Percentiles rank a stretch among this genome's conserved stretches.
Conservation (phyloP, 371 early-diverging fungal species). For the Modicella reniformis region DNA sequence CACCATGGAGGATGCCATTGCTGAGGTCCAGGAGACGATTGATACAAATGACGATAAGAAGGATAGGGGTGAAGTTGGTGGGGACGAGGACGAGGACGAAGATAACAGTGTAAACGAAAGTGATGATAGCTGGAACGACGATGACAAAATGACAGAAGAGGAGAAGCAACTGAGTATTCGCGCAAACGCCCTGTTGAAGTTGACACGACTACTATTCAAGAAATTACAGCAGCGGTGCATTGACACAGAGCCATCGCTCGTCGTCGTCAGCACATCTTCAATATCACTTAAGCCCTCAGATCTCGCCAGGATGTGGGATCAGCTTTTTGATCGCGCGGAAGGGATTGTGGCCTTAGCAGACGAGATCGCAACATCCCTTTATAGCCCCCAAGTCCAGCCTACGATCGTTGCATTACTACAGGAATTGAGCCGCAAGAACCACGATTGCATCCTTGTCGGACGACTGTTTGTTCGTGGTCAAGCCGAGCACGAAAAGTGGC, state of each 20-base stretch:
- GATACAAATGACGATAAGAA: slow-evolving; percentile 45
- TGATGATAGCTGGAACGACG: slow-evolving; percentile 50
- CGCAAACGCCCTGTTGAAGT: slow-evolving; percentile 38
- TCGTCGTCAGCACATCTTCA: slow-evolving; percentile 3
- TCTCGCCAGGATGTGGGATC: slow-evolving; percentile 52
- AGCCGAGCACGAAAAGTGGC: slow-evolving; percentile 49
- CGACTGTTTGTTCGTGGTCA: slow-evolving; percentile 49
- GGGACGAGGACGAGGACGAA: slow-evolving; percentile 21
- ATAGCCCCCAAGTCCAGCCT: slow-evolving; percentile 39
- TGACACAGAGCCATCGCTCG: slow-evolving; percentile 23
- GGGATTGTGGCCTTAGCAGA: slow-evolving; percentile 45
- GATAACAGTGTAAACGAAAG: slow-evolving; percentile 38
- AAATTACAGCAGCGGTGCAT: slow-evolving; percentile 52
- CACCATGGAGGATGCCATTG: slow-evolving; percentile 50
- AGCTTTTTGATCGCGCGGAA: slow-evolving; percentile 38
- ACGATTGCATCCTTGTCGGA: slow-evolving; percentile 45
- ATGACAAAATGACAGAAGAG: slow-evolving; percentile 50
- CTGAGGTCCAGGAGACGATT: slow-evolving; percentile 52
- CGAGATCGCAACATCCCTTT: slow-evolving; percentile 50
- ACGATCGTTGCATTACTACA: slow-evolving; percentile 28
- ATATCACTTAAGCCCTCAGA: slow-evolving; percentile 33
- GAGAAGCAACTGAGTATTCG: slow-evolving; percentile 50
- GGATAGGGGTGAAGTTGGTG: slow-evolving; percentile 4
- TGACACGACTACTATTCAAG: slow-evolving; percentile 48
- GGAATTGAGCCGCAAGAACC: slow-evolving; percentile 42